A percentile compares a stretch with the other conserved stretches of the same genome.
phyloP scores from a whole-genome alignment of 1,284 basidiomycete species.

The Papiliotrema terrestris region DNA sequence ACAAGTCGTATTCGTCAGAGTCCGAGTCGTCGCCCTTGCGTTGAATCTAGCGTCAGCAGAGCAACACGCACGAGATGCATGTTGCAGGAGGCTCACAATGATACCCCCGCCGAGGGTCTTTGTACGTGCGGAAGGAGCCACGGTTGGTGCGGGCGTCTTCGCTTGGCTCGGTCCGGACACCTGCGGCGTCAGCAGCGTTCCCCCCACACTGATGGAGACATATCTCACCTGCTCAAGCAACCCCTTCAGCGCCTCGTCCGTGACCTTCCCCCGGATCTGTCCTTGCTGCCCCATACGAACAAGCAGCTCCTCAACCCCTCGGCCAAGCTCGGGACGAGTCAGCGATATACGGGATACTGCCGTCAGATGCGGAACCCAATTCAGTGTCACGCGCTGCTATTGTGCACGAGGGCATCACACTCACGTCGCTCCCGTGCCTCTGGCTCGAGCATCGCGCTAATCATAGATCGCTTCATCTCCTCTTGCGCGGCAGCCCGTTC shows the following conservation, averaged over 20 bases:
- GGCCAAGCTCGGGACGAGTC: constrained; percentile 82
- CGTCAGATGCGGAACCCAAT: background rate
- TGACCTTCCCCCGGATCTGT: constrained; percentile 81
- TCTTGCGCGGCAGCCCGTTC: constrained; percentile 48
- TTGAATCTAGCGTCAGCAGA: constrained; percentile 36
- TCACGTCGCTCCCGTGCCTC: constrained; percentile 86
- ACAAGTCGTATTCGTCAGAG: constrained; percentile 50
- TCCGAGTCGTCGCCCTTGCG: constrained; percentile 49
- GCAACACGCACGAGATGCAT: background rate
- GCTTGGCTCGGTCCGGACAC: background rate
- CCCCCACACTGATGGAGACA: background rate
- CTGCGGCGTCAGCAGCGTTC: background rate
- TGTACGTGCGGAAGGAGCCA: constrained; percentile 27
- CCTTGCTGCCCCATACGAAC: constrained; percentile 88
- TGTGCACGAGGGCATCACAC: too few species aligned
- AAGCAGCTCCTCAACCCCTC: constrained; percentile 80
- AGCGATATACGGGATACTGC: constrained; percentile 86
- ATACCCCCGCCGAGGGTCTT: constrained; percentile 45
- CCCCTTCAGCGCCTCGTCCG: constrained; percentile 83
- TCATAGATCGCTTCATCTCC: constrained; percentile 68
- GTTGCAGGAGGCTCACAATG: constrained; percentile 32
- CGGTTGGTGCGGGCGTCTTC: background rate
- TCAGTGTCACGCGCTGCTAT: too few species aligned
- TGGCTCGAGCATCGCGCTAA: constrained; percentile 82
- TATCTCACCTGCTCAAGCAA: constrained; percentile 79